Evolutionary conservation across 768 basidiomycete species (phyloP), one percentile per base, ranked within the genome.

Genomic region (Serendipita sp.): DNA sequence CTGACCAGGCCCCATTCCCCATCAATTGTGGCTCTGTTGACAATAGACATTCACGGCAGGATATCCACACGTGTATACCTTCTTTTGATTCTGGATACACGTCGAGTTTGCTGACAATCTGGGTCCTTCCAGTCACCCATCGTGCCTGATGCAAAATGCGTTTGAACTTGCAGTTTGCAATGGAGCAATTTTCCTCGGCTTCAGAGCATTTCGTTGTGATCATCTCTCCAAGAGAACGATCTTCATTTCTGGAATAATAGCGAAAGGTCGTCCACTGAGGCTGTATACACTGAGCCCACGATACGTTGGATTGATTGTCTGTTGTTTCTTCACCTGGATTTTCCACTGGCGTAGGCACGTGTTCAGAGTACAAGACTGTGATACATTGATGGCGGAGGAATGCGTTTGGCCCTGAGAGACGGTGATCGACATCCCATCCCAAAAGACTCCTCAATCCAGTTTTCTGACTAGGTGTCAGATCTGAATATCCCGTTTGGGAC

Each of bases 301-400:
- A 32, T 32, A 10, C 41, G 34, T 37, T 60, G 45, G 35, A 5
- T 68, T 53, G 1, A 68, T 65, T 34, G 63, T 65, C 66, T 15
- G 71, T 64, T 38, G 65, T 66, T 64, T 65, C 68, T 7, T 32
- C 63, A 64, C 16, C 24, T 24, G 32, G 24, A 5, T 15, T 51
- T 62, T 65, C 46, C 46, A 34, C 67, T 34, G 34, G 32, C 30
- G 41, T 48, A 5, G 69, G 71, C 4, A 76, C 66, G 44, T 81
- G 77, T 54, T 75, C 73, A 13, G 79, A 78, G 58, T 79, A 77
- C 3, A 86, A 71, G 5, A 83, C 74, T 0, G 79, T 79, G 18
- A 86, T 71, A 46, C 75, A 77, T 68, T 88, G 86, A 48, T 85
- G 83, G 28, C 80, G 72, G 18, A 82, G 73, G 65, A 87, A 86